Conservation (phyloP, 495 filamentous ascomycete genomes). For the Xylaria grammica region DNA sequence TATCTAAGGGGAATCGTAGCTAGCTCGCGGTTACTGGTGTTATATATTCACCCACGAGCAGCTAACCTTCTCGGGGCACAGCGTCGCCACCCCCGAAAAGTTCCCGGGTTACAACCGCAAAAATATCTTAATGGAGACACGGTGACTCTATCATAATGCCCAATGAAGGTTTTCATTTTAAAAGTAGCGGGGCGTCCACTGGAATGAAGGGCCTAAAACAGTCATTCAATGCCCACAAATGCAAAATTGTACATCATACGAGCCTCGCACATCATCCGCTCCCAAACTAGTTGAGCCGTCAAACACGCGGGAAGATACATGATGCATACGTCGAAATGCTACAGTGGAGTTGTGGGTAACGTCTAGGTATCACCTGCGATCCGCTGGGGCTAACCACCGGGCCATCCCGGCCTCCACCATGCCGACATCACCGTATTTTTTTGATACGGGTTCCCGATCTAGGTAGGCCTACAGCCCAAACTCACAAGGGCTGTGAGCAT, state of each 20-base stretch:
- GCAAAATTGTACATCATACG: neutral
- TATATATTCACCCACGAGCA: neutral
- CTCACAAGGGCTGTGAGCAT: neutral
- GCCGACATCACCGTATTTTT: neutral
- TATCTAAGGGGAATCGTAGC: neutral
- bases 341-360: neutral
- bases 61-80: neutral
- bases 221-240: neutral
- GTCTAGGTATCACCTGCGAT: neutral
- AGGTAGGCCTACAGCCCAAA: neutral
- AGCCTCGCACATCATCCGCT: neutral
- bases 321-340: conserved; percentile 5
- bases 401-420: conserved; percentile 3
- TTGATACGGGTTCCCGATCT: neutral
- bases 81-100: neutral
- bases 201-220: neutral
- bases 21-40: neutral
- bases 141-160: no score
- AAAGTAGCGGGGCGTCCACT: neutral
- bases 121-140: no score
- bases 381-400: conserved; percentile 3
- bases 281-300: neutral
- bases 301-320: neutral
- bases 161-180: neutral
- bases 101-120: conserved; percentile 9